These are phyloP conservation scores for Candida odintsovae DNA, from an alignment of 805 yeast species.

Conservation along the genomic window DNA sequence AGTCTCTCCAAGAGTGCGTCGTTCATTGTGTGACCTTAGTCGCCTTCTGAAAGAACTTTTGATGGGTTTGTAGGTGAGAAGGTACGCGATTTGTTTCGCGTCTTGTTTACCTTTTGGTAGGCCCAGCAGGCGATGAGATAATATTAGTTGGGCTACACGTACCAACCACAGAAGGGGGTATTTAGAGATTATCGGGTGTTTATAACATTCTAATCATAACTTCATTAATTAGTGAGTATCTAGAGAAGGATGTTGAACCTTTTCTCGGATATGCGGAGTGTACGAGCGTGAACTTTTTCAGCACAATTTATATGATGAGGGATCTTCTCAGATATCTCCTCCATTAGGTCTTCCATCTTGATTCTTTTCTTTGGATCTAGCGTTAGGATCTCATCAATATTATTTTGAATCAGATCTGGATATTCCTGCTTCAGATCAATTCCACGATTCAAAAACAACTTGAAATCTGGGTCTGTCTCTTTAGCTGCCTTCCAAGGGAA, in stretches of 20 bases:
- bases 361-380: constrained; percentile 9
- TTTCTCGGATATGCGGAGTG: constrained; percentile 8
- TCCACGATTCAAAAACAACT: constrained; percentile 1
- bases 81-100: neutral
- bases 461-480: constrained; percentile 25
- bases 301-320: constrained; percentile 1
- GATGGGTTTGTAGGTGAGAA: neutral
- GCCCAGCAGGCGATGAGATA: neutral
- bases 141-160: too few species aligned
- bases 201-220: neutral
- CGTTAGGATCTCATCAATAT: constrained; percentile 1
- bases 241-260: constrained; percentile 1
- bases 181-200: too few species aligned
- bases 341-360: constrained; percentile 5
- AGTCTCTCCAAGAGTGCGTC: neutral
- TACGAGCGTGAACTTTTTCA: constrained; percentile 3
- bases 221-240: neutral
- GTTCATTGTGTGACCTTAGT: neutral
- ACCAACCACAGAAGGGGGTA: too few species aligned
- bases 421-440: constrained; percentile 1
- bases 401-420: constrained; percentile 4
- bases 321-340: neutral
- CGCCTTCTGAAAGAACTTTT: neutral
- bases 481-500: constrained; percentile 46
- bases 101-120: neutral